Conservation (phyloP, 352 stramenopile species). For the Globisporangium abappressorium region DNA sequence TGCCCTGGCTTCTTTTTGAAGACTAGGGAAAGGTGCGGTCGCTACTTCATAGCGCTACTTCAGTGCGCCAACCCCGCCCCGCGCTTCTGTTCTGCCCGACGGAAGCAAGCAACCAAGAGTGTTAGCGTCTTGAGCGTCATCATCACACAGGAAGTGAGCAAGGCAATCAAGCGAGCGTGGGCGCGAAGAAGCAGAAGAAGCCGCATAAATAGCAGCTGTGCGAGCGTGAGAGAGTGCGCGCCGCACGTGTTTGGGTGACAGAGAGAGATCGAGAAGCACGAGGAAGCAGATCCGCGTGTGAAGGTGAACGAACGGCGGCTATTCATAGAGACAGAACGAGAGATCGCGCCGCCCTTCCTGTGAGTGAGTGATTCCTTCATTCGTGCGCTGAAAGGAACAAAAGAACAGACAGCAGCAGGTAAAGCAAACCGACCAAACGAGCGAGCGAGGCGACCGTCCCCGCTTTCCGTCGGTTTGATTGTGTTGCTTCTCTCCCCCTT, state of each 20-base stretch:
- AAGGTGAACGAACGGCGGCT: neutral
- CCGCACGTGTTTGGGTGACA: neutral
- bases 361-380: neutral
- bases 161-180: neutral
- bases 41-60: conserved; percentile 4
- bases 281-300: neutral
- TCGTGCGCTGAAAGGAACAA: neutral
- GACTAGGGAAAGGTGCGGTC: neutral
- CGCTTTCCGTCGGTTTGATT: neutral
- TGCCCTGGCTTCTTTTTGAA: conserved; percentile 2
- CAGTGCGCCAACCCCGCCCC: neutral
- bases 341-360: neutral
- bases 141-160: neutral
- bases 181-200: neutral
- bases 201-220: neutral
- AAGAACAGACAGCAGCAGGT: neutral
- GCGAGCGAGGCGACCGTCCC: neutral
- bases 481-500: neutral
- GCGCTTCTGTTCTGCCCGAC: neutral
- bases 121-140: neutral
- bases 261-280: neutral
- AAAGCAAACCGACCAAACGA: neutral
- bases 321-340: neutral
- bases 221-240: neutral
- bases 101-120: conserved; percentile 7